These are phyloP conservation scores for Austroboletus festivus DNA, from an alignment of 768 basidiomycete species.

Conservation along the genomic window DNA sequence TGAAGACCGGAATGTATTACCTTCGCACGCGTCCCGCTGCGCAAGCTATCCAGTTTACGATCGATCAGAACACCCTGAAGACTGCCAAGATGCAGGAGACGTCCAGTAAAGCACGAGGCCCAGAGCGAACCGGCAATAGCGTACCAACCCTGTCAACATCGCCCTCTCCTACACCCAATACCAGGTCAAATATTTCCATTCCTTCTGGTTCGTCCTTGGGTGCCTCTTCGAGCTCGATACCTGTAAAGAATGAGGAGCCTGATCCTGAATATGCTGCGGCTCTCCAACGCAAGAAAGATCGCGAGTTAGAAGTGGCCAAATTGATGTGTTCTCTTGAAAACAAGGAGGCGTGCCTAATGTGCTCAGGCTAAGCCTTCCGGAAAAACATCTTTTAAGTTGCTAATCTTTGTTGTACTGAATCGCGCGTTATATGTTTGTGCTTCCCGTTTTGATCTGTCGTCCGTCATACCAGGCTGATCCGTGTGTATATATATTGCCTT, in stretches of 20 bases:
- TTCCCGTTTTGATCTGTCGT: not conserved
- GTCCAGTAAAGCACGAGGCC: conserved; percentile 14
- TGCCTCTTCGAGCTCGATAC: conserved; percentile 9
- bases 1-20: conserved; percentile 99
- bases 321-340: conserved; percentile 86
- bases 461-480: conserved; percentile 11
- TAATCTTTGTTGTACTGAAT: conserved; percentile 2
- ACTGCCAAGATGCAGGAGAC: conserved; percentile 37
- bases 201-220: conserved; percentile 19
- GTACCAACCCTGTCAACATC: conserved; percentile 26
- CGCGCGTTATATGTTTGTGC: conserved; percentile 3
- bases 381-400: not conserved
- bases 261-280: conserved; percentile 81
- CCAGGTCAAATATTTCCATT: conserved; percentile 34
- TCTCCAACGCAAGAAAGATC: conserved; percentile 61
- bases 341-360: conserved; percentile 93
- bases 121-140: conserved; percentile 13
- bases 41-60: conserved; percentile 96
- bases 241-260: conserved; percentile 36
- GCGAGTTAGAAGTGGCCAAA: conserved; percentile 79
- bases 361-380: conserved; percentile 57
- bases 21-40: conserved; percentile 92
- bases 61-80: conserved; percentile 79
- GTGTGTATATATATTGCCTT: conserved; percentile 22
- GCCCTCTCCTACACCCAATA: conserved; percentile 25